Conservation (phyloP, 163 green algal species). For the Chlamydomonas reinhardtii region DNA sequence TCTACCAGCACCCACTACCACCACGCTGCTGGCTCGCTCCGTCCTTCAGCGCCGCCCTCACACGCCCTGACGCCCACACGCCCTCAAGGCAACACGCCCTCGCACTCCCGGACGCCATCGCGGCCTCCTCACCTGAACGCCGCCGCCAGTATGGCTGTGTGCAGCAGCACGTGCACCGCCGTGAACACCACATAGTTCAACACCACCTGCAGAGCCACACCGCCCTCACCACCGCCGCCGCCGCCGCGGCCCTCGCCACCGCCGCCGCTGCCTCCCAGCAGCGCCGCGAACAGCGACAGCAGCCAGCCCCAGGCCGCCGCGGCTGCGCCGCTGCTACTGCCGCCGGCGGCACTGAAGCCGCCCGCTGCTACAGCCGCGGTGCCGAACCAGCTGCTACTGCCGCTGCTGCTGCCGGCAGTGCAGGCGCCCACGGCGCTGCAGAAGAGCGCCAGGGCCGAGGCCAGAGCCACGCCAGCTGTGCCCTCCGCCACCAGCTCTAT, state of each 20-base stretch:
- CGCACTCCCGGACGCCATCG: neutral
- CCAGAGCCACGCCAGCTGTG: constrained; percentile 15
- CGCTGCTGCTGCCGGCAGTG: neutral
- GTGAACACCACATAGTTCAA: constrained; percentile 39
- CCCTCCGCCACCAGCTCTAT: constrained; percentile 37
- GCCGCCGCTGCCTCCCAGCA: too few species aligned
- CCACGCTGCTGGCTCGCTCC: too few species aligned
- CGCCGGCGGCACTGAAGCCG: too few species aligned
- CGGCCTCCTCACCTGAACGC: constrained; percentile 47
- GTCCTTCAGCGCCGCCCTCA: too few species aligned
- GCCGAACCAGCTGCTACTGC: too few species aligned
- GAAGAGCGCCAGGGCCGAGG: constrained; percentile 8
- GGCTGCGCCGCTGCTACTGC: too few species aligned
- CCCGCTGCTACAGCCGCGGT: too few species aligned
- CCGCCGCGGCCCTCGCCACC: too few species aligned
- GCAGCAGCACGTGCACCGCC: constrained; percentile 35
- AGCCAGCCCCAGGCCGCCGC: neutral
- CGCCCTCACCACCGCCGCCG: neutral
- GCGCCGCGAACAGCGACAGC: neutral
- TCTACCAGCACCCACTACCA: too few species aligned
- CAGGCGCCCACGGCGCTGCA: constrained; percentile 35
- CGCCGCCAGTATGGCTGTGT: constrained; percentile 25
- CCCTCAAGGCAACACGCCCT: too few species aligned
- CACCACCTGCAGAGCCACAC: neutral
- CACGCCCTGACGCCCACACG: too few species aligned